These are phyloP conservation scores for Fennellomyces sp. DNA, from an alignment of 371 early-diverging fungal genomes.

Conservation along the genomic window DNA sequence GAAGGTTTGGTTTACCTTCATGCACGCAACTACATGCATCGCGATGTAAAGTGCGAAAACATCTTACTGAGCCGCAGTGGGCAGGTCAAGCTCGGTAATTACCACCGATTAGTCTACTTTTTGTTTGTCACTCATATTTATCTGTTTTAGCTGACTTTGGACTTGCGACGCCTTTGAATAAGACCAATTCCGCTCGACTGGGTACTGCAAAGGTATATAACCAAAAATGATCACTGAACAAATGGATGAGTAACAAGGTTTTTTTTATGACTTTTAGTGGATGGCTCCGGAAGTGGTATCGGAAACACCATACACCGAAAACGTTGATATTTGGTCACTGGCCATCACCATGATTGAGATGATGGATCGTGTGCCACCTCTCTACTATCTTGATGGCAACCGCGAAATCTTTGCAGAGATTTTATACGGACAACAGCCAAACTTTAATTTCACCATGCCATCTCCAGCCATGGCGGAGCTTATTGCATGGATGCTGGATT, in stretches of 20 bases:
- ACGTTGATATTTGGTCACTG: conserved; percentile 54
- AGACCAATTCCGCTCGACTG: conserved; percentile 31
- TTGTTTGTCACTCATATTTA: conserved; percentile 2
- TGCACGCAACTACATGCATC: conserved; percentile 53
- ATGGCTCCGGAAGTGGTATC: conserved; percentile 57
- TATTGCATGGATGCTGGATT: conserved; percentile 44
- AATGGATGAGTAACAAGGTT: neutral
- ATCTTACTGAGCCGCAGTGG: conserved; percentile 44
- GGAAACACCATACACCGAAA: conserved; percentile 44
- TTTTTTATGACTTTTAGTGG: conserved; percentile 29
- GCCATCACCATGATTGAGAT: conserved; percentile 57
- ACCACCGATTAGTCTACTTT: neutral
- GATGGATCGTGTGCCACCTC: conserved; percentile 59
- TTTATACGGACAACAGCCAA: conserved; percentile 43
- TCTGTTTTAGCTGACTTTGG: conserved; percentile 48
- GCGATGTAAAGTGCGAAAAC: conserved; percentile 58
- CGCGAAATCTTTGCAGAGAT: conserved; percentile 50
- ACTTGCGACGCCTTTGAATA: conserved; percentile 42
- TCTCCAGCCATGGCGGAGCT: conserved; percentile 34
- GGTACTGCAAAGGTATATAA: conserved; percentile 54
- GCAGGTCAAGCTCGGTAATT: conserved; percentile 51
- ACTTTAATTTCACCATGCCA: conserved; percentile 46
- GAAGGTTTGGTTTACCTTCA: conserved; percentile 53
- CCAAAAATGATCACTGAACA: neutral
- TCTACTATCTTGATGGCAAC: conserved; percentile 47